Base-by-base conservation (phyloP, 768 basidiomycete genomes). In the Krasilnikovozyma curviuscula region DNA sequence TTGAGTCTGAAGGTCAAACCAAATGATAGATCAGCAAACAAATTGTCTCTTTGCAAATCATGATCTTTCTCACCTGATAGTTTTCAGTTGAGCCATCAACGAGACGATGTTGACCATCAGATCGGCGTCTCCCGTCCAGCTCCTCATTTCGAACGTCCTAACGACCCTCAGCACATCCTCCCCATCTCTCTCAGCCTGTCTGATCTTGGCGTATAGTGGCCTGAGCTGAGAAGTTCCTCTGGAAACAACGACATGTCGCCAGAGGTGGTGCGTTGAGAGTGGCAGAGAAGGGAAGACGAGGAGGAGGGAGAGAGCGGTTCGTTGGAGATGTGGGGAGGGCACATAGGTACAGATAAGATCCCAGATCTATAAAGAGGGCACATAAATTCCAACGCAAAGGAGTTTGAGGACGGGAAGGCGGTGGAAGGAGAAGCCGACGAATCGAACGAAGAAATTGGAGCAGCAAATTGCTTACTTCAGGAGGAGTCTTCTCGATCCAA, bases 121-220 rank as follows among this genome's bases (percentile, higher is more conserved):
- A 50, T 83, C 77, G 3, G 81, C 78, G 57, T 86, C 81, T 25
- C 75, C 76, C 7, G 59, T 68, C 81, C 50, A 51, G 39, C 37
- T 40, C 25, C 50, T 18, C 44, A 51, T 40, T 40, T 46, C 44
- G 33, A 52, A 52, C 6, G 27, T 40, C 23, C 27, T 40, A 9
- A 41, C 40, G 4, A 40, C n/a, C 19, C 18, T 41, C 8, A 1
- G 18, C 23, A 21, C 32, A 25, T 24, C 10, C 18, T 28, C 38
- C 31, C 39, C 13, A 24, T 30, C 28, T 48, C 23, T 19, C 13
- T 48, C 46, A 21, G 19, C 30, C 29, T 37, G 14, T 2, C 34
- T 19, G 25, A 25, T 32, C 7, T 25, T 16, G 2, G 10, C n/a
- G 18, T 28, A 30, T 1, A 44, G 41, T 5, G 42, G 30, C 18